Base-by-base conservation (phyloP, 1,284 basidiomycete genomes). In the Tremellales sp. region DNA sequence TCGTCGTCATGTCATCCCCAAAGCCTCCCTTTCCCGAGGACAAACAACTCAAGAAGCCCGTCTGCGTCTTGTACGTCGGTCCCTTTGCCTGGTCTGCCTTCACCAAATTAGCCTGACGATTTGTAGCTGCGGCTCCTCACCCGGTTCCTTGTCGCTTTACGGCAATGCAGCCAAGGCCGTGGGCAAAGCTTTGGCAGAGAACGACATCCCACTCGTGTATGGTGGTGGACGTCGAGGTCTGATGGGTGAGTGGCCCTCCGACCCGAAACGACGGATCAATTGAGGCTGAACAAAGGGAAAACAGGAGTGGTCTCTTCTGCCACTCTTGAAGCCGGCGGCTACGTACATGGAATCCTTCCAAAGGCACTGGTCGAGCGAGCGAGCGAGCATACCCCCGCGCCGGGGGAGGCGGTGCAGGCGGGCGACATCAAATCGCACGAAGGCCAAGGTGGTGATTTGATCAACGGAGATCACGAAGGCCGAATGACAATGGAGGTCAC, bases 161-260 rank as follows among this genome's bases (percentile, higher is more conserved):
- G 73, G 77, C 19, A 70, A 77, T 12, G 86, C 88, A n/a, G 87
- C 89, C 3, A 49, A 68, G 84, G 85, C 87, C 23, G 68, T 96
- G 12, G 92, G 88, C 35, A 72, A 75, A 43, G 85, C 89, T 0
- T 76, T 94, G 22, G 89, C 84, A 2, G 72, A 72, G 23, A 73
- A 80, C n/a, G 75, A 79, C 4, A 78, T 84, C 12, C 80, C 83
- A 3, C 78, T 96, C 23, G 81, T 96, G 1, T 96, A 96, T 67
- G 91, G 91, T 4, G 92, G 91, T 15, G 91, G 89, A 0, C 79
- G 80, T 11, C 78, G 79, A 26, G 91, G 91, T 0, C 79, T 93
- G 57, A 96, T 96, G 91, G 91, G 73, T 75, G 47, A 27, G 65
- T 52, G 8, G 4, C 44, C 13, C 11, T 51, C 13, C 25, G 24